Percentiles rank a stretch among this genome's conserved stretches.
phyloP scores from a whole-genome alignment of 306 rosid species.

The Myrica gale region DNA sequence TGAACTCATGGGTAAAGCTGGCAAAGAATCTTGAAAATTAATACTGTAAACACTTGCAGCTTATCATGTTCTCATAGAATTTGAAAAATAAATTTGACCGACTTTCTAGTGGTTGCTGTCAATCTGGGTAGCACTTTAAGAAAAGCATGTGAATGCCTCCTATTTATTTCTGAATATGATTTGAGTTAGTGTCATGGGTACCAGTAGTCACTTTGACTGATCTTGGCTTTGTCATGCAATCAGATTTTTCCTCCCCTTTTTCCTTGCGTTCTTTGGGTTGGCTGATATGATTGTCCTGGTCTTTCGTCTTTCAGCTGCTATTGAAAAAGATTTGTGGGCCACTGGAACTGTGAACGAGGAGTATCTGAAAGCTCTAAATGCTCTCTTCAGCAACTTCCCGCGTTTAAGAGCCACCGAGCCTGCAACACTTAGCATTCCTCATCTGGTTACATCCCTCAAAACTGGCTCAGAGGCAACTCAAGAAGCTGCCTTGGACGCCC shows the following conservation, averaged over 20 bases:
- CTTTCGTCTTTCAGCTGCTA: slow-evolving; percentile 70
- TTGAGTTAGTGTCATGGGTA: background rate
- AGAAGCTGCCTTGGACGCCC: slow-evolving; percentile 95
- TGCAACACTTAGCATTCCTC: slow-evolving; percentile 97
- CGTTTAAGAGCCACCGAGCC: slow-evolving; percentile 99
- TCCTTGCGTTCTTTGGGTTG: slow-evolving; percentile 11
- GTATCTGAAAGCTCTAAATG: slow-evolving; percentile 85
- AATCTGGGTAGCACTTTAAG: background rate
- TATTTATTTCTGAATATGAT: background rate
- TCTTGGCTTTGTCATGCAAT: slow-evolving; percentile 1
- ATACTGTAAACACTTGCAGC: background rate
- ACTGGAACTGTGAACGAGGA: slow-evolving; percentile 92
- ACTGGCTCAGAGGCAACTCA: slow-evolving; percentile 96
- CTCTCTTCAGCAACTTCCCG: slow-evolving; percentile 95
- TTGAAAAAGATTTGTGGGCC: slow-evolving; percentile 97
- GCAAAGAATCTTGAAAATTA: background rate
- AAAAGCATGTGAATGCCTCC: background rate
- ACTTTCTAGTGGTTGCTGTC: background rate
- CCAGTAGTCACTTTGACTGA: background rate
- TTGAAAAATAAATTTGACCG: background rate
- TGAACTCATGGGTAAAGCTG: background rate
- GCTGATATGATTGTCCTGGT: slow-evolving; percentile 25
- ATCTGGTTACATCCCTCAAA: slow-evolving; percentile 87
- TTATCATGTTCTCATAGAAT: background rate
- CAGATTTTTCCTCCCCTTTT: background rate